A percentile compares a stretch with the other conserved stretches of the same genome.
Evolutionary conservation across 2,329 filamentous ascomycete species (phyloP).

Genomic region (Gaeumannomyces sp.): DNA sequence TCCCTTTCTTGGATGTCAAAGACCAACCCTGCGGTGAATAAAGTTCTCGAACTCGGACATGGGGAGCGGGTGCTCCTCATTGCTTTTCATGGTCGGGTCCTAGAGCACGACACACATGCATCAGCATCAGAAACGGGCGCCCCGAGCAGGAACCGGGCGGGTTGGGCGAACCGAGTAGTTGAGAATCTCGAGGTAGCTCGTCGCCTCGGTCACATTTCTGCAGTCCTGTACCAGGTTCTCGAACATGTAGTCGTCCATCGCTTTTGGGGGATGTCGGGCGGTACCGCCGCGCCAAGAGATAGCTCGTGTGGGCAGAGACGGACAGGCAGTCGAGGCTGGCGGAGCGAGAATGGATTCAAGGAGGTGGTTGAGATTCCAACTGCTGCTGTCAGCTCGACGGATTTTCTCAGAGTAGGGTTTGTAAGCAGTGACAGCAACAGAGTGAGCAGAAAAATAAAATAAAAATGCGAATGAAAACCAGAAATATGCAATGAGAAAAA

Average conservation of each 20-base stretch:
- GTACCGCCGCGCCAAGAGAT: constrained; percentile 5
- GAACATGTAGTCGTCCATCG: constrained; percentile 57
- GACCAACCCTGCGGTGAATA: constrained; percentile 40
- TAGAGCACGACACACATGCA: constrained; percentile 19
- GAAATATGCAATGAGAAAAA: constrained; percentile 6
- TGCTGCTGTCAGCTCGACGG: too few relatives aligned
- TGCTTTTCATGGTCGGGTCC: constrained; percentile 43
- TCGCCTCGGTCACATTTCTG: constrained; percentile 42
- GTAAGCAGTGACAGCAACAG: background rate
- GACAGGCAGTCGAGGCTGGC: too few relatives aligned
- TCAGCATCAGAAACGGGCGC: constrained; percentile 1
- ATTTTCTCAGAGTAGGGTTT: too few relatives aligned
- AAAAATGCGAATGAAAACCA: constrained; percentile 3
- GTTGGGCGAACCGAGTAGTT: constrained; percentile 49
- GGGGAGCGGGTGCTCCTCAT: constrained; percentile 45
- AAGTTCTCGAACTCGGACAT: constrained; percentile 54
- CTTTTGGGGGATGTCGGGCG: constrained; percentile 9
- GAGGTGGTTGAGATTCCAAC: too few relatives aligned
- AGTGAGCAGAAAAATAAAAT: constrained; percentile 2
- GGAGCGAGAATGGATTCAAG: too few relatives aligned
- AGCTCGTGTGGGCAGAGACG: background rate
- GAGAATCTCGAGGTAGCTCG: constrained; percentile 51
- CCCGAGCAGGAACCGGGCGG: too few relatives aligned
- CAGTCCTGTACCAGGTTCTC: constrained; percentile 40
- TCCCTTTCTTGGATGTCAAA: background rate